These are phyloP conservation scores for Ashbya aceris DNA, from an alignment of 1,139 yeast genomes.

Conservation along the genomic window DNA sequence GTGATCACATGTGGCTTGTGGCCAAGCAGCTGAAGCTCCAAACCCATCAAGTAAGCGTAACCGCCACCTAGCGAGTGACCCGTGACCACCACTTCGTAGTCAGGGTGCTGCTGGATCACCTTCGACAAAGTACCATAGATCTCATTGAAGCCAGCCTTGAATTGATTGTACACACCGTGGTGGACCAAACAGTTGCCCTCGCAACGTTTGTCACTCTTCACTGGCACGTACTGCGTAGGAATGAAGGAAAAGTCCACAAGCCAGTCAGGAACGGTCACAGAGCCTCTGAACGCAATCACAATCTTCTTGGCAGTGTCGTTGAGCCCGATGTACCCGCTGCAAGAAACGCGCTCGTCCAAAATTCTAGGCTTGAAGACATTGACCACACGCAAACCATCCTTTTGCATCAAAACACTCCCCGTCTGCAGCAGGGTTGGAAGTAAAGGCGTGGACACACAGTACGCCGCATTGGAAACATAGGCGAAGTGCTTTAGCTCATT, in stretches of 20 bases:
- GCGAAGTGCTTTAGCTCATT: background rate
- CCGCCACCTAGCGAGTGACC: slow-evolving; percentile 68
- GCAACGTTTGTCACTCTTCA: background rate
- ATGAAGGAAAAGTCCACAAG: slow-evolving; percentile 33
- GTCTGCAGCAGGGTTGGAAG: background rate
- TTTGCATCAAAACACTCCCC: background rate
- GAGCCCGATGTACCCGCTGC: slow-evolving; percentile 33
- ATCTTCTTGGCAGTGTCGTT: slow-evolving; percentile 34
- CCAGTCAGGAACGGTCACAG: slow-evolving; percentile 43
- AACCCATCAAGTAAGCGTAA: slow-evolving; percentile 43
- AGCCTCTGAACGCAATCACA: slow-evolving; percentile 42
- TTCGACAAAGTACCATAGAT: slow-evolving; percentile 22
- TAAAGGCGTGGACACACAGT: background rate
- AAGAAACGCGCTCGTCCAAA: background rate
- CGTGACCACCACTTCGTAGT: slow-evolving; percentile 38
- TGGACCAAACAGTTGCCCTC: slow-evolving; percentile 46
- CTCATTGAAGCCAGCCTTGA: slow-evolving; percentile 30
- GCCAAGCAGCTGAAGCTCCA: slow-evolving; percentile 42
- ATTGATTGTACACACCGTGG: slow-evolving; percentile 38
- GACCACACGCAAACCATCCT: slow-evolving; percentile 1
- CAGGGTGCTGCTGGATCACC: slow-evolving; percentile 20
- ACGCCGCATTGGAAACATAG: background rate
- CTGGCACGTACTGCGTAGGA: slow-evolving; percentile 4
- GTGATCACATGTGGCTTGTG: slow-evolving; percentile 40
- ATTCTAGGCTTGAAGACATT: background rate